These are phyloP conservation scores for Ramaria sp. DNA, from an alignment of 768 basidiomycete species.

Conservation along the genomic window DNA sequence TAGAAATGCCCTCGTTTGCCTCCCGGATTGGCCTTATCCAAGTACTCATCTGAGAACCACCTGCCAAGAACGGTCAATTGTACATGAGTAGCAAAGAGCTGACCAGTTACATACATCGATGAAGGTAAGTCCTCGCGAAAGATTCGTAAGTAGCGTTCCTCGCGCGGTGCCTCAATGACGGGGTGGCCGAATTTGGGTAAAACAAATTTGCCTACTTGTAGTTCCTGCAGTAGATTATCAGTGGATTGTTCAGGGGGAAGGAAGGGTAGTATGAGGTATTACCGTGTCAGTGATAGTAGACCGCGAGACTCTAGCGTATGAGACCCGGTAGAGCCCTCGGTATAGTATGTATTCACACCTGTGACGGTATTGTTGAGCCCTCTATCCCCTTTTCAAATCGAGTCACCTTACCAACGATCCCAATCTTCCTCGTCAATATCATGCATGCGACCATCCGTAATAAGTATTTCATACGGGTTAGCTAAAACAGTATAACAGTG, in stretches of 20 bases:
- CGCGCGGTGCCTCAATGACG: constrained; percentile 46
- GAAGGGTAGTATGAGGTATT: background rate
- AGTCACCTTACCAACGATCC: constrained; percentile 52
- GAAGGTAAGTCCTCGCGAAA: constrained; percentile 57
- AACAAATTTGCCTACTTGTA: constrained; percentile 81
- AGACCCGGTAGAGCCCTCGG: constrained; percentile 64
- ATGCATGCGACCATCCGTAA: constrained; percentile 66
- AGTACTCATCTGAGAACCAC: constrained; percentile 76
- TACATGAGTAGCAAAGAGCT: background rate
- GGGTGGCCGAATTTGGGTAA: constrained; percentile 47
- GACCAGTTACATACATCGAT: constrained; percentile 37
- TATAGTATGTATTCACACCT: constrained; percentile 93
- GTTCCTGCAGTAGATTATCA: constrained; percentile 29
- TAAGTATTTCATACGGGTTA: constrained; percentile 64
- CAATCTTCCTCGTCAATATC: constrained; percentile 68
- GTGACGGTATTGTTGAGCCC: background rate
- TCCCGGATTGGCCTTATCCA: constrained; percentile 38
- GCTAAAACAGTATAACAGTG: constrained; percentile 28
- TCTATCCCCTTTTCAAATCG: background rate
- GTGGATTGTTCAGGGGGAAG: background rate
- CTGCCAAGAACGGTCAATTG: constrained; percentile 15
- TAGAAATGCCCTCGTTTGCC: constrained; percentile 66
- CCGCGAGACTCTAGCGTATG: constrained; percentile 76
- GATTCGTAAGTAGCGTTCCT: constrained; percentile 56
- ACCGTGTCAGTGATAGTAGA: constrained; percentile 77